Base-by-base conservation (phyloP, 768 basidiomycete species). In the Lactifluus rugatus region DNA sequence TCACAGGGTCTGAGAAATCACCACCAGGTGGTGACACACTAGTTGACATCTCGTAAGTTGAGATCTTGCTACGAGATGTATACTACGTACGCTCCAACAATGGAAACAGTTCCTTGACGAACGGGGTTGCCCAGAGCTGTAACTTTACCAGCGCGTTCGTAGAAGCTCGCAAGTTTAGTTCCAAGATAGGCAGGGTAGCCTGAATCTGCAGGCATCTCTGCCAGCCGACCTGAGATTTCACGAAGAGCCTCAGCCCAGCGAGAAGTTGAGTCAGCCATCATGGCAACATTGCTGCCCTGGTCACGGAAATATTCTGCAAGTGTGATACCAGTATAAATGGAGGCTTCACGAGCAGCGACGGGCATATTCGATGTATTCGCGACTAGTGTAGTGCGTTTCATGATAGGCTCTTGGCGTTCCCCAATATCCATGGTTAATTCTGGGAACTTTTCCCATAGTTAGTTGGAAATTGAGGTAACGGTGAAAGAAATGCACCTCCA, bases 321-420 rank as follows among this genome's bases (percentile, higher is more conserved):
- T 1, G 96, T 98, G 74, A 98, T 98, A 66, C 96, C 96, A 53
- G 96, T 99, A 75, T 99, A 99, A 70, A 99, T 98, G 19, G 95
- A 97, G 5, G 96, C 96, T 74, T 99, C 96, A 64, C 96, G 91
- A 45, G 96, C 96, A 45, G 96, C 96, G 66, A 99, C 96, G 65
- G 96, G 96, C 96, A 99, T 99, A 76, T 98, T 98, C 49, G 96
- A 99, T 2, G 96, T 99, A 71, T 99, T 99, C 64, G 96, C 96
- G 60, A 99, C 94, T 23, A 99, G 83, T 14, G 94, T 92, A 0
- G 96, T 99, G 59, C 96, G 94, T 75, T 99, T 99, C 96, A 99
- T 99, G 78, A 99, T 98, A 34, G 96, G 96, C 71, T 99, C 96
- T 80, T 94, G 85, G 51, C 93, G 91, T 63, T 89, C 84, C 23